phyloP scores from a whole-genome alignment of 495 filamentous ascomycete species.

The Tuber melanosporum region DNA sequence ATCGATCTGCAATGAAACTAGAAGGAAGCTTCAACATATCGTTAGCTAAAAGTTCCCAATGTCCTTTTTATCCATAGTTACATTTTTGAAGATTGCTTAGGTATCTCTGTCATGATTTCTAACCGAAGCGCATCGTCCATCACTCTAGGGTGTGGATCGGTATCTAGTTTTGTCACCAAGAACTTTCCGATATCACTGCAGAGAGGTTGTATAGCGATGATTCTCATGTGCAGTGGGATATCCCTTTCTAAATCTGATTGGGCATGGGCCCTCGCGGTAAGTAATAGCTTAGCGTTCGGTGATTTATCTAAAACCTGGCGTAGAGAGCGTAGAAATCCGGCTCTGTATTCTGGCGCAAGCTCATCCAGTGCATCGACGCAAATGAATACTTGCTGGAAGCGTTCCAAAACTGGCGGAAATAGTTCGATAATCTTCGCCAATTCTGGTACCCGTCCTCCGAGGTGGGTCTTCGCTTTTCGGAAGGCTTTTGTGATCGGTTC shows the following conservation, averaged over 20 bases:
- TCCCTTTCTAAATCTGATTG: neutral
- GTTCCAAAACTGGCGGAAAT: neutral
- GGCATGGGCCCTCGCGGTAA: neutral
- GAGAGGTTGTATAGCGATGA: neutral
- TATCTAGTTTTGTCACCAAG: neutral
- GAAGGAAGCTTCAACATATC: neutral
- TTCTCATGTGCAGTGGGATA: neutral
- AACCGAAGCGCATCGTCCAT: neutral
- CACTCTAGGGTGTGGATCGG: neutral
- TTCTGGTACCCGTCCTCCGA: neutral
- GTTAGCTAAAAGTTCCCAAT: neutral
- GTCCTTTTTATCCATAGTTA: neutral
- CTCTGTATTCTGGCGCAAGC: neutral
- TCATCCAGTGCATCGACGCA: neutral
- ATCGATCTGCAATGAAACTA: neutral
- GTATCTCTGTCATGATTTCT: neutral
- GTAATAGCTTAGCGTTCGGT: neutral
- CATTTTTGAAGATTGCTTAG: neutral
- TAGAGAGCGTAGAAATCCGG: neutral
- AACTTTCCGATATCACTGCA: neutral
- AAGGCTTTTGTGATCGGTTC: neutral
- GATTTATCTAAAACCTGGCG: neutral
- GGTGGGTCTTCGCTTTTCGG: neutral
- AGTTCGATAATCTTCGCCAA: neutral
- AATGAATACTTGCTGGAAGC: neutral